phyloP scores from a whole-genome alignment of 495 filamentous ascomycete genomes.

The Penicillium antarcticum region DNA sequence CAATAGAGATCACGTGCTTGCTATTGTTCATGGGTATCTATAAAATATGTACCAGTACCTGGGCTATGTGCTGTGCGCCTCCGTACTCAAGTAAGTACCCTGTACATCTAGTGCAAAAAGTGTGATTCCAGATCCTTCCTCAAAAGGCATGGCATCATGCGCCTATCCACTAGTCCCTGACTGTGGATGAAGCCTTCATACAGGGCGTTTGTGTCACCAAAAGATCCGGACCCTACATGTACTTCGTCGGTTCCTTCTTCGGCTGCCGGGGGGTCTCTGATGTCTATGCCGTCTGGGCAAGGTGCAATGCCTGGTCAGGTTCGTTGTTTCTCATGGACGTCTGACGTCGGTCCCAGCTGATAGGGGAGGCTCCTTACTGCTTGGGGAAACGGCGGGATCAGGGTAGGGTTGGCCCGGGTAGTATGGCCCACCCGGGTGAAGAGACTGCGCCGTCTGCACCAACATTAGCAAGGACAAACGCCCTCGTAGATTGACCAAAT shows the following conservation, averaged over 20 bases:
- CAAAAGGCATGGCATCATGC: constrained; percentile 4
- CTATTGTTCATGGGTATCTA: constrained; percentile 8
- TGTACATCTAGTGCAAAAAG: not conserved
- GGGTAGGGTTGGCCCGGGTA: constrained; percentile 36
- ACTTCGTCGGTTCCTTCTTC: constrained; percentile 18
- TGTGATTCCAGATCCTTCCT: constrained; percentile 6
- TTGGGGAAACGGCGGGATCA: constrained; percentile 2
- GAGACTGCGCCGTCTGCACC: constrained; percentile 41
- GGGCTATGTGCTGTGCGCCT: not conserved
- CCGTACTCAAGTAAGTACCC: not conserved
- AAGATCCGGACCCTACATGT: constrained; percentile 10
- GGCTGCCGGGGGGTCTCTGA: constrained; percentile 1
- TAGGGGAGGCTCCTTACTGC: constrained; percentile 19
- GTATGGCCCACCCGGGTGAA: constrained; percentile 50
- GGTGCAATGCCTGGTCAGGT: constrained; percentile 14
- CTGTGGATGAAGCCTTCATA: constrained; percentile 22
- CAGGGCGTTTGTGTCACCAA: constrained; percentile 18
- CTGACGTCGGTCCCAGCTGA: constrained; percentile 5
- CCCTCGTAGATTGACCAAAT: constrained; percentile 23
- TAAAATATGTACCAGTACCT: constrained; percentile 7
- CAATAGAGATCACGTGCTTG: constrained; percentile 7
- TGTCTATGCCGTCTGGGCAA: constrained; percentile 7
- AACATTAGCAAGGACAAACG: constrained; percentile 37
- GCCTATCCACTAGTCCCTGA: constrained; percentile 20
- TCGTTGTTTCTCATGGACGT: constrained; percentile 4